A percentile compares a stretch with the other conserved stretches of the same genome.
Evolutionary conservation across 352 stramenopile genomes (phyloP).

Genomic region (Phytophthora pisi): DNA sequence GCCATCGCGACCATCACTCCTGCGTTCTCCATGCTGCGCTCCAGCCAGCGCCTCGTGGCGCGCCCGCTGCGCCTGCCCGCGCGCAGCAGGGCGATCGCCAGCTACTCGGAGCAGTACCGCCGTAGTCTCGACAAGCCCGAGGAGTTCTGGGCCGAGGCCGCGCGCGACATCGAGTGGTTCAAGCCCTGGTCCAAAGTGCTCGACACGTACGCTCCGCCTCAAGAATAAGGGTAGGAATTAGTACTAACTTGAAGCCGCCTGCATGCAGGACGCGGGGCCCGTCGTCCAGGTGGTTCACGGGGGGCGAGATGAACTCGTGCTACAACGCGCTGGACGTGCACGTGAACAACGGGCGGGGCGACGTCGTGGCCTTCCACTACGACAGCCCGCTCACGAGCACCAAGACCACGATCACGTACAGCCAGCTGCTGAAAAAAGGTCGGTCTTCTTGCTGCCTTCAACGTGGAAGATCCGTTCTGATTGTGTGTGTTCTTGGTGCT

Average conservation of each 20-base stretch:
- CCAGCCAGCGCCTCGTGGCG: slow-evolving; percentile 1
- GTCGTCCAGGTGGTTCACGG: slow-evolving; percentile 57
- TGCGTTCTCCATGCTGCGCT: slow-evolving; percentile 19
- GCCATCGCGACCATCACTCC: slow-evolving; percentile 15
- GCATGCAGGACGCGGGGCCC: slow-evolving; percentile 34
- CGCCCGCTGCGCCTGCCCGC: slow-evolving; percentile 8
- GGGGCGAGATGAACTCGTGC: slow-evolving; percentile 72
- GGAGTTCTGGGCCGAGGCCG: slow-evolving; percentile 58
- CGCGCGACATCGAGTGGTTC: slow-evolving; percentile 62
- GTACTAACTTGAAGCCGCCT: not conserved
- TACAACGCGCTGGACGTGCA: slow-evolving; percentile 73
- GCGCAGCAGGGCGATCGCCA: slow-evolving; percentile 22
- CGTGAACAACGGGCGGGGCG: slow-evolving; percentile 56
- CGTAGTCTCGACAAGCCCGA: slow-evolving; percentile 49
- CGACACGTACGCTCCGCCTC: slow-evolving; percentile 35
- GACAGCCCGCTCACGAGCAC: slow-evolving; percentile 64
- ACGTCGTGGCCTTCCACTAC: slow-evolving; percentile 60
- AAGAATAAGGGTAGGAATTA: not conserved
- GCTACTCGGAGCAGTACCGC: slow-evolving; percentile 50
- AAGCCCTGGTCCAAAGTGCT: slow-evolving; percentile 52
- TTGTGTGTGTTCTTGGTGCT: not conserved
- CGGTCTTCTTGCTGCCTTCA: not conserved
- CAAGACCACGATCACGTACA: slow-evolving; percentile 76
- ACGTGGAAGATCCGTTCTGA: not conserved
- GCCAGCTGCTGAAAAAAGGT: slow-evolving; percentile 71